Evolutionary conservation across 163 green algal species (phyloP), one percentile per base, ranked within the genome.

Genomic region (Scenedesmus sp.): DNA sequence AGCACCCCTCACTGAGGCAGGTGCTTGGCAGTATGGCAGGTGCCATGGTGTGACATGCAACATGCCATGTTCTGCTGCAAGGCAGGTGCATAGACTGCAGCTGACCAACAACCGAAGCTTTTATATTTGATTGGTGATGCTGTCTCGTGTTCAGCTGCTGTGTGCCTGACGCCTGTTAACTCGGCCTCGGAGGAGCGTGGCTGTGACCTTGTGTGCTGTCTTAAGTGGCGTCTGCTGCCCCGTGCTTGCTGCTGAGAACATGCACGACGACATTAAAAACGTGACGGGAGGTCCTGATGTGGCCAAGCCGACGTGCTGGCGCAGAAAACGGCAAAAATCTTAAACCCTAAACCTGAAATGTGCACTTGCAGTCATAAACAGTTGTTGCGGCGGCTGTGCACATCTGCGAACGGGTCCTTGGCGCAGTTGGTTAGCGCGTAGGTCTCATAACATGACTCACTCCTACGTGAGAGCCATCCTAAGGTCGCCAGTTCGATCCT

Each of bases 371-470:
- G 1, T 0, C 0, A 26, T 76, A 13, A 34, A 76, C 15, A 12
- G 66, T 7, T 34, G 0, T 26, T 76, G 5, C 16, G 7, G 3
- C 66, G 16, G 2, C 12, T 6, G 0, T 3, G 66, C 16, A 76
- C 66, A 26, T 76, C 66, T 76, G 66, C 66, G 16, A 34, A 76
- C 66, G 66, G 66, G 66, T 76, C 66, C 26, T 76, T 76, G 66
- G 66, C 66, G 66, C 66, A 76, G 66, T 76, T 76, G 66, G 66
- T 76, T 76, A 76, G 66, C 66, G 66, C 66, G 66, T 76, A 76
- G 66, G 66, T 76, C 66, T 76, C 66, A 76, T 76, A 76, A 76
- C 66, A 76, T 76, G 66, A 76, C 66, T 76, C 66, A 76, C 66
- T 18, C n/a, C 66, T 76, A 76, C 66, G 66, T 76, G 66, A 76